Evolutionary conservation across 305 asterid species (phyloP).

Genomic region (Fraxinus nigra): DNA sequence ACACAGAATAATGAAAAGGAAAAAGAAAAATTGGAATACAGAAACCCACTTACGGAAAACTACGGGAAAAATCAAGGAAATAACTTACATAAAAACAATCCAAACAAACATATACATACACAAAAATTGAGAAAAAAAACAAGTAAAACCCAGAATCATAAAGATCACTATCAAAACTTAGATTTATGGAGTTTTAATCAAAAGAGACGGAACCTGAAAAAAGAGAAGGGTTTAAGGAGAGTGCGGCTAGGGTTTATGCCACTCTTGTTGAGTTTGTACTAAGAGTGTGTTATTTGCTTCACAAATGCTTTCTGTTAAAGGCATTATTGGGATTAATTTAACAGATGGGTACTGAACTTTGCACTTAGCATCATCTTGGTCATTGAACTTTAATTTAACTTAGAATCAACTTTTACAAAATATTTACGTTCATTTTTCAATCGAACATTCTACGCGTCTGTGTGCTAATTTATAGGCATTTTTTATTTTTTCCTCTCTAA

Average conservation of each 20-base stretch:
- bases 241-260: slow-evolving; percentile 5
- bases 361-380: not conserved
- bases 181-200: not conserved
- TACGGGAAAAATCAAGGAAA: not conserved
- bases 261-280: not conserved
- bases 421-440: not conserved
- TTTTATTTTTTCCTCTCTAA: not conserved
- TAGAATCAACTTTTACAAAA: not conserved
- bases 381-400: not conserved
- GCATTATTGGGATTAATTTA: not conserved
- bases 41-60: not conserved
- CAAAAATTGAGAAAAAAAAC: not conserved
- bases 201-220: not conserved
- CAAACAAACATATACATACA: not conserved
- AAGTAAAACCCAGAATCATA: not conserved
- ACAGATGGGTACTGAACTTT: not conserved
- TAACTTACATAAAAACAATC: not conserved
- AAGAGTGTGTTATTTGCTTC: not conserved
- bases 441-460: not conserved
- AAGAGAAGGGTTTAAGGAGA: not conserved
- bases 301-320: not conserved
- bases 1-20: not conserved
- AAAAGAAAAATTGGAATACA: not conserved
- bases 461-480: not conserved
- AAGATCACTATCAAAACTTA: not conserved